Percentiles rank a stretch among this genome's conserved stretches.
phyloP scores from a whole-genome alignment of 305 asterid genomes.

The Withania somnifera region DNA sequence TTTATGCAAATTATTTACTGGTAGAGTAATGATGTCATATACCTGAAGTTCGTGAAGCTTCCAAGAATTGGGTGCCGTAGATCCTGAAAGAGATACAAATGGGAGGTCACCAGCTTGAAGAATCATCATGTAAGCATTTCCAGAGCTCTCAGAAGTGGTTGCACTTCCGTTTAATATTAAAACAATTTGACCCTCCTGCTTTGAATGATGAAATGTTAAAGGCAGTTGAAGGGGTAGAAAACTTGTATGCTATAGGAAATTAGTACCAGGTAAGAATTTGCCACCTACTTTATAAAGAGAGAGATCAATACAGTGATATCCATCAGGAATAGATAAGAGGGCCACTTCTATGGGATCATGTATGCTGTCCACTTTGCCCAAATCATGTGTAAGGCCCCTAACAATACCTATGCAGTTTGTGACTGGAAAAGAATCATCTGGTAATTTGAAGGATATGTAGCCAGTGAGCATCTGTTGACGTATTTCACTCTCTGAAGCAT shows the following conservation, averaged over 20 bases:
- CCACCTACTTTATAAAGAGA: conserved; percentile 63
- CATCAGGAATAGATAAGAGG: conserved; percentile 63
- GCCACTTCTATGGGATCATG: conserved; percentile 45
- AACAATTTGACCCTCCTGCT: conserved; percentile 78
- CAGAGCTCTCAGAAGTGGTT: conserved; percentile 51
- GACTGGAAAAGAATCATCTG: conserved; percentile 49
- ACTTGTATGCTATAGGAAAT: conserved; percentile 11
- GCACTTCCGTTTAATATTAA: conserved; percentile 49
- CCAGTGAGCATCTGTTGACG: conserved; percentile 39
- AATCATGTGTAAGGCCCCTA: conserved; percentile 48
- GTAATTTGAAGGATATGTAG: conserved; percentile 62
- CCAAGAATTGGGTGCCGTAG: conserved; percentile 38
- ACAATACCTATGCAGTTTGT: conserved; percentile 68
- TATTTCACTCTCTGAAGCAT: conserved; percentile 14
- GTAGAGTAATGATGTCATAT: conserved; percentile 11
- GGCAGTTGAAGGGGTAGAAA: conserved; percentile 12
- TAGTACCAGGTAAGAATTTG: background rate
- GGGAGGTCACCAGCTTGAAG: conserved; percentile 51
- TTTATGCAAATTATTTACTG: background rate
- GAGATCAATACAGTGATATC: conserved; percentile 66
- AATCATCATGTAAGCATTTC: conserved; percentile 73
- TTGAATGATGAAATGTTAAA: conserved; percentile 4
- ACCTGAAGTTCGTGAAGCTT: conserved; percentile 60
- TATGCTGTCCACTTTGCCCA: conserved; percentile 30
- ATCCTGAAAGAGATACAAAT: conserved; percentile 55